Conservation (phyloP, 2,329 filamentous ascomycete species). For the Rhytidhysteron rufulum region DNA sequence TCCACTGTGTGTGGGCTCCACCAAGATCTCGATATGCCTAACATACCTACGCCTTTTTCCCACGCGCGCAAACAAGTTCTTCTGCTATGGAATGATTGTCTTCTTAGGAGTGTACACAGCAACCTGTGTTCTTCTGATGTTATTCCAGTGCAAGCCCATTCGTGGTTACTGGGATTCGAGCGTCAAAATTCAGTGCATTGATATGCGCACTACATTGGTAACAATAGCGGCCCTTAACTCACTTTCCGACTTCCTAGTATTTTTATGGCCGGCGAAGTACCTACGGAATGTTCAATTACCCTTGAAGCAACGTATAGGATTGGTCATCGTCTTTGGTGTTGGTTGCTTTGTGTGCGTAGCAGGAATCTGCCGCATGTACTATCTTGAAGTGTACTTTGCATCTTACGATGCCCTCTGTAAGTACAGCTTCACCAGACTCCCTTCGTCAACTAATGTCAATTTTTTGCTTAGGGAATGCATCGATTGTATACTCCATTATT, state of each 20-base stretch:
- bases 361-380: conserved; percentile 25
- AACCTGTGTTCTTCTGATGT: conserved; percentile 16
- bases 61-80: conserved; percentile 11
- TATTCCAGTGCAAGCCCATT: conserved; percentile 23
- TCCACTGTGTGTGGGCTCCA: conserved; percentile 17
- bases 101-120: conserved; percentile 19
- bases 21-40: conserved; percentile 26
- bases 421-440: conserved; percentile 1
- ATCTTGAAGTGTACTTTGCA: conserved; percentile 22
- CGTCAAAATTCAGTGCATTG: conserved; percentile 18
- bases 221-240: conserved; percentile 27
- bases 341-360: conserved; percentile 25
- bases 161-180: conserved; percentile 17
- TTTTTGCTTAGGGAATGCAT: conserved; percentile 16
- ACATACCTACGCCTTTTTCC: conserved; percentile 28
- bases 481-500: conserved; percentile 18
- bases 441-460: background rate
- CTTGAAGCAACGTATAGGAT: conserved; percentile 21
- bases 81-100: conserved; percentile 14
- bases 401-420: conserved; percentile 22
- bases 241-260: conserved; percentile 26
- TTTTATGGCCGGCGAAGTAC: conserved; percentile 24
- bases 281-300: conserved; percentile 26
- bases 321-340: conserved; percentile 22
- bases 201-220: conserved; percentile 18